Evolutionary conservation across 2,329 filamentous ascomycete species (phyloP).

Genomic region (Chaetomiaceae sp.): DNA sequence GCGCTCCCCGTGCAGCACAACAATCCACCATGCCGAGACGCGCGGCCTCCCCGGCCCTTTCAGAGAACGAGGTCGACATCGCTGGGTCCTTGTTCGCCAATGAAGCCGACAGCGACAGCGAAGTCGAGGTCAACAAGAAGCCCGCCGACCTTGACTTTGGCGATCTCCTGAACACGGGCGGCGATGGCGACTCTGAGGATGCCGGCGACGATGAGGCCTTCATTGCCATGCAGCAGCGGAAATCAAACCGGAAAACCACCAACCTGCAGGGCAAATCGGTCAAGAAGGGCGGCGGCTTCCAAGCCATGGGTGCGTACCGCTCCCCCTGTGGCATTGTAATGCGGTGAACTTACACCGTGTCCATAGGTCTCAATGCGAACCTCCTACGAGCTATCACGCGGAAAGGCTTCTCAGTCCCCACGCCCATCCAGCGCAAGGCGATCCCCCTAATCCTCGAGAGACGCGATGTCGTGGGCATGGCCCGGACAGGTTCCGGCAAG

Average conservation of each 20-base stretch:
- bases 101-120: conserved; percentile 48
- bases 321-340: not conserved
- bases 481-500: conserved; percentile 96
- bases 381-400: conserved; percentile 85
- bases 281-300: conserved; percentile 95
- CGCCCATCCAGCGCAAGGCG: conserved; percentile 94
- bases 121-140: conserved; percentile 34
- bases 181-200: conserved; percentile 45
- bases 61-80: conserved; percentile 91
- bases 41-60: conserved; percentile 73
- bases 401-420: conserved; percentile 94
- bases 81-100: conserved; percentile 69
- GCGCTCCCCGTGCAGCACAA: not conserved
- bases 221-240: conserved; percentile 82
- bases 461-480: conserved; percentile 98
- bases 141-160: conserved; percentile 53
- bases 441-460: conserved; percentile 86
- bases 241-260: conserved; percentile 78
- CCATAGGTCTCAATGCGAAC: conserved; percentile 66
- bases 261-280: conserved; percentile 80
- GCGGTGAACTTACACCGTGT: conserved; percentile 14
- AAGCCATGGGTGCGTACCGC: conserved; percentile 70
- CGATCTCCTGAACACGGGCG: conserved; percentile 56
- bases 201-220: conserved; percentile 78
- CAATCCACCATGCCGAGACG: conserved; percentile 60